phyloP scores from a whole-genome alignment of 257 asterid species.

The Solanum lycopersicoides region DNA sequence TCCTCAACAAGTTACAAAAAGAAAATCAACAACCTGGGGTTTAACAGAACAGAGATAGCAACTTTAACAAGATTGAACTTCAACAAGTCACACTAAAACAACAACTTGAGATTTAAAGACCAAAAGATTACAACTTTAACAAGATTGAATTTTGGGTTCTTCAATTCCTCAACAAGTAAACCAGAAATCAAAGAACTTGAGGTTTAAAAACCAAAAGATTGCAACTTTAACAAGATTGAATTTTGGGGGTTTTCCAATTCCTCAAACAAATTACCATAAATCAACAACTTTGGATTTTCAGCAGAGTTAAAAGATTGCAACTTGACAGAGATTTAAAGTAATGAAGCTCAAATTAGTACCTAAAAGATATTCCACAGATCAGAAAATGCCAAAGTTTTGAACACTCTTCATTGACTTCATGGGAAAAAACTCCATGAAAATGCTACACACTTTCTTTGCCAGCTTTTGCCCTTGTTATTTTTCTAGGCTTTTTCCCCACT shows the following conservation, averaged over 20 bases:
- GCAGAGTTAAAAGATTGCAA: background rate
- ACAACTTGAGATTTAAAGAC: background rate
- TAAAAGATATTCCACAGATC: background rate
- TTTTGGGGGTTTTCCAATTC: background rate
- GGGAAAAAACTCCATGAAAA: background rate
- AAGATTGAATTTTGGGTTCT: conserved; percentile 16
- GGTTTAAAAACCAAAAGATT: background rate
- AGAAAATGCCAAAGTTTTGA: background rate
- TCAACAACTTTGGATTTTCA: background rate
- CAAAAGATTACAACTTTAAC: background rate
- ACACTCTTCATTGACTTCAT: background rate
- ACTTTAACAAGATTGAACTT: background rate
- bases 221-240: conserved; percentile 10
- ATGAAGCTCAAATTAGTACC: background rate
- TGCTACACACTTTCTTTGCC: background rate
- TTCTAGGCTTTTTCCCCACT: background rate
- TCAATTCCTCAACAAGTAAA: background rate
- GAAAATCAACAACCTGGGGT: background rate
- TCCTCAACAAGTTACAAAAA: background rate
- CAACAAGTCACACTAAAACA: background rate
- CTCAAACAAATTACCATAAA: background rate
- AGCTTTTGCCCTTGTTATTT: background rate
- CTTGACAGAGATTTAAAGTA: background rate
- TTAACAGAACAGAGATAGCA: background rate
- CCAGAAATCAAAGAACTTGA: background rate